A percentile compares a stretch with the other conserved stretches of the same genome.
Evolutionary conservation across 192 early-diverging fungal species (phyloP).

Genomic region (Gorgonomyces haynaldii): DNA sequence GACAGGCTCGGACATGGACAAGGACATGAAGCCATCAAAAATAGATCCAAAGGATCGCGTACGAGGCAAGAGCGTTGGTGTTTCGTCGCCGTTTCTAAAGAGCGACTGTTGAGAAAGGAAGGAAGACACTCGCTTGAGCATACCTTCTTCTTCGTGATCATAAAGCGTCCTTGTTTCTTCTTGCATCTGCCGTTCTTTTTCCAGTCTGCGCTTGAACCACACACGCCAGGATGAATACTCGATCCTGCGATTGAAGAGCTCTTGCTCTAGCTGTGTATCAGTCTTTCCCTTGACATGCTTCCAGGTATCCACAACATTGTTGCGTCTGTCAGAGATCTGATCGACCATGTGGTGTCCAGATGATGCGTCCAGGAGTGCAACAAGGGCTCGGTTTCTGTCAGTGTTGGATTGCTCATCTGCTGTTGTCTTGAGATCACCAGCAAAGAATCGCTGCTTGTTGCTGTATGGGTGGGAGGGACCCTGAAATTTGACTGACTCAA

Average conservation of each 20-base stretch:
- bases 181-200: too few relatives aligned
- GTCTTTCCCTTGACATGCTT: slow-evolving; percentile 16
- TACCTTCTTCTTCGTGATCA: too few relatives aligned
- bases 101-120: too few relatives aligned
- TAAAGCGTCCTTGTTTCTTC: too few relatives aligned
- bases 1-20: too few relatives aligned
- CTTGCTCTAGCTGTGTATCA: slow-evolving; percentile 20
- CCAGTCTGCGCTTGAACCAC: slow-evolving; percentile 35
- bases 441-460: slow-evolving; percentile 14
- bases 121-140: too few relatives aligned
- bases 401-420: slow-evolving; percentile 9
- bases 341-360: slow-evolving; percentile 23
- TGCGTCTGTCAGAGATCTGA: slow-evolving; percentile 27
- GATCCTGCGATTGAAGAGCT: slow-evolving; percentile 16
- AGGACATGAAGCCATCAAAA: too few relatives aligned
- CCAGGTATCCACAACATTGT: slow-evolving; percentile 35
- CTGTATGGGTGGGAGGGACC: slow-evolving; percentile 3
- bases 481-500: slow-evolving; percentile 11
- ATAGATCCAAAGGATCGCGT: too few relatives aligned
- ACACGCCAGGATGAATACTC: slow-evolving; percentile 35
- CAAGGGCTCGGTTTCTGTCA: slow-evolving; percentile 24
- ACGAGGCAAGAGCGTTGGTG: too few relatives aligned
- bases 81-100: too few relatives aligned
- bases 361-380: slow-evolving; percentile 19
- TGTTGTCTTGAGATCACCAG: slow-evolving; percentile 2